Evolutionary conservation across 108 stramenopile genomes (phyloP).

Genomic region (Nitzschia putrida): DNA sequence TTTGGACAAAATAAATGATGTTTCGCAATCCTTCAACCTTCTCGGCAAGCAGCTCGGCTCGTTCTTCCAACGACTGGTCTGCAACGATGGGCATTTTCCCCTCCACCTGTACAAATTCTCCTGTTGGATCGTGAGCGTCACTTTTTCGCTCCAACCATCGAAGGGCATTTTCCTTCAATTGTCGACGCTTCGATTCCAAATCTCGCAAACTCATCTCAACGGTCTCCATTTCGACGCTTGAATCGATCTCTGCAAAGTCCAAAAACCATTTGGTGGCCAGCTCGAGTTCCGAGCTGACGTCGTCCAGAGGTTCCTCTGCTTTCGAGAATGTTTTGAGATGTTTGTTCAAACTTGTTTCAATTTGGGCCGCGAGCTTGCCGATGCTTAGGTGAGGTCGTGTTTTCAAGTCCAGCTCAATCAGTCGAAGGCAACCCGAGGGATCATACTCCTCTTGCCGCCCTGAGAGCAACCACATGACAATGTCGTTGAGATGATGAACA

Average conservation of each 20-base stretch:
- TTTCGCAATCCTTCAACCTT: slow-evolving; percentile 3
- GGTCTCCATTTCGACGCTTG: background rate
- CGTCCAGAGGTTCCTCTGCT: background rate
- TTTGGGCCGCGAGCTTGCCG: background rate
- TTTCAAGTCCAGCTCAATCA: background rate
- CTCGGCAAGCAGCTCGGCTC: background rate
- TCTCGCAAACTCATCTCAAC: slow-evolving; percentile 1
- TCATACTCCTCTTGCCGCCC: slow-evolving; percentile 5
- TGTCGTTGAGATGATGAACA: background rate
- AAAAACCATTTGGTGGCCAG: background rate
- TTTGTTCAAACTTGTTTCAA: slow-evolving; percentile 1
- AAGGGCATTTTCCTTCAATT: background rate
- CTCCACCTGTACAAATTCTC: slow-evolving; percentile 6
- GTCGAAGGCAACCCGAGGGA: slow-evolving; percentile 5
- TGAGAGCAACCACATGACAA: background rate
- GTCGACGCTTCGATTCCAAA: background rate
- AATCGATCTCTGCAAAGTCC: background rate
- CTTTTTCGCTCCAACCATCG: background rate
- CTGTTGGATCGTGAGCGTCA: slow-evolving; percentile 12
- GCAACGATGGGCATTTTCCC: slow-evolving; percentile 2
- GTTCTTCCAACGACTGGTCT: background rate
- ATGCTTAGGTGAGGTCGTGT: background rate
- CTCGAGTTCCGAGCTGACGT: background rate
- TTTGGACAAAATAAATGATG: background rate
- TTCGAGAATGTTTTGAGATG: background rate